Base-by-base conservation (phyloP, 257 asterid species). In the Solanum chilense region DNA sequence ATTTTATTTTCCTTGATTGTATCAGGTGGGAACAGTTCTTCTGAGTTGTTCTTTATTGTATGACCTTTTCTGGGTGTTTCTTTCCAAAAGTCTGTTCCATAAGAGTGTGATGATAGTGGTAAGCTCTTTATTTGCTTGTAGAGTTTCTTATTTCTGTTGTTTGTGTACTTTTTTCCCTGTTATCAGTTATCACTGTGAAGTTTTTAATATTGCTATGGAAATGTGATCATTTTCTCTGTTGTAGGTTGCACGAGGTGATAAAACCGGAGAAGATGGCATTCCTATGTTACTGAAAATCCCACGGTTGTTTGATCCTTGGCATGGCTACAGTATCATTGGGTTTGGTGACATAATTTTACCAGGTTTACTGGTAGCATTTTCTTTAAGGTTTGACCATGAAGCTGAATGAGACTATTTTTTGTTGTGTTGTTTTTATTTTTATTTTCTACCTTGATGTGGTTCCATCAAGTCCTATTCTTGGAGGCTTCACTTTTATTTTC, bases 81-180 rank as follows among this genome's bases (percentile, higher is more conserved):
- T 95, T 90, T 94, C 99, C 71, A 94, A 97, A 88, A 87, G 90
- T 96, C 92, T 92, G 98, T 97, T 97, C 93, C 92, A 96, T 27
- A 93, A 97, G 94, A 97, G 99, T 56, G 98, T 97, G 75, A 97
- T 97, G 99, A 97, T 97, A 89, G 99, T 97, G 96, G 99, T 97
- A 87, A 89, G 95, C 83, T 75, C 47, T 73, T 77, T 84, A 62
- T 58, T 64, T 39, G 49, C 62, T 73, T 86, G 83, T 52, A 29
- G 25, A 39, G 35, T 73, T 73, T 74, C 85, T 31, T 81, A 9
- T 81, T 11, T 81, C 18, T 49, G 85, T 49, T 49, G 85, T 29
- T 49, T 81, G 29, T 31, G 12, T 47, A 31, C 31, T 81, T 81
- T 11, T 78, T 11, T 20, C 85, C 20, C 68, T 49, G 69, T 64